Conservation (phyloP, 192 early-diverging fungal species). For the Podila minutissima region DNA sequence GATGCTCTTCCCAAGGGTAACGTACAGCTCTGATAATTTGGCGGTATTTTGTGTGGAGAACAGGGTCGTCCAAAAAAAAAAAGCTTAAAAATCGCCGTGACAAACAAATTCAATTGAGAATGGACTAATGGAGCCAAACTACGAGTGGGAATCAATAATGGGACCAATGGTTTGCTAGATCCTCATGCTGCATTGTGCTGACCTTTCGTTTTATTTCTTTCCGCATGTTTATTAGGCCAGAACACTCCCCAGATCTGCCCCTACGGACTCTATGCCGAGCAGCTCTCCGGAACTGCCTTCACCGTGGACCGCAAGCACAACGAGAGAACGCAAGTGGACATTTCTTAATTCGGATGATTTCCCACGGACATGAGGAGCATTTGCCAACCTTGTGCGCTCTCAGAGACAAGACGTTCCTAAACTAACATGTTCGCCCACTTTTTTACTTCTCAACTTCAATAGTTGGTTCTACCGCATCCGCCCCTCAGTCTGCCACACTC, state of each 20-base stretch:
- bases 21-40: neutral
- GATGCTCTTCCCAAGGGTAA: conserved; percentile 85
- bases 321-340: conserved; percentile 68
- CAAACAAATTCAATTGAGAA: too few species aligned
- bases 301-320: conserved; percentile 84
- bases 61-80: neutral
- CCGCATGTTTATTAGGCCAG: conserved; percentile 61
- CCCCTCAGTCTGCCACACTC: conserved; percentile 87
- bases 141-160: too few species aligned
- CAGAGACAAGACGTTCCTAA: neutral
- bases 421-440: neutral
- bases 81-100: neutral
- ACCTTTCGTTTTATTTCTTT: neutral
- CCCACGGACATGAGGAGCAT: neutral
- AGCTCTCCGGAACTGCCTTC: conserved; percentile 93
- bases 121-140: too few species aligned
- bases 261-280: conserved; percentile 93
- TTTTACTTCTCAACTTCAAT: neutral
- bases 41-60: neutral
- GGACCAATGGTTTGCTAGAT: neutral
- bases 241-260: conserved; percentile 94
- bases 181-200: neutral
- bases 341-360: neutral
- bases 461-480: conserved; percentile 97
- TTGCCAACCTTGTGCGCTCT: neutral